These are phyloP conservation scores for Phytopythium vexans DNA, from an alignment of 352 stramenopile species.

Conservation along the genomic window DNA sequence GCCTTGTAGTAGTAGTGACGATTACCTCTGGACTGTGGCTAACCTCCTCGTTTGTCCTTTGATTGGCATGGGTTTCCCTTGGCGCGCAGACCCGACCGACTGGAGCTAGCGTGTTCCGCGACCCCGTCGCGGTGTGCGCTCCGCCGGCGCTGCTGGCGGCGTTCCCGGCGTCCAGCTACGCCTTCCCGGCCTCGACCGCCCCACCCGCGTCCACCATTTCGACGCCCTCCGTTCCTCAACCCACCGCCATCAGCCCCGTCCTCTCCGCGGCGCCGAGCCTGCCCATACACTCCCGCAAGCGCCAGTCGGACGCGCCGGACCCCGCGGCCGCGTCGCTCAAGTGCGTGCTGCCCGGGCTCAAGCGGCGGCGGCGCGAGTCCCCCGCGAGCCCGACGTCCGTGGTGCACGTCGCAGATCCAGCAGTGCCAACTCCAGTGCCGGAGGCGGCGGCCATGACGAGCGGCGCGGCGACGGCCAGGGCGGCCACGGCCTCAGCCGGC, in stretches of 20 bases:
- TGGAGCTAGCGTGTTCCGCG: no score
- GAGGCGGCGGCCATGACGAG: slow-evolving; percentile 12
- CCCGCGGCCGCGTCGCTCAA: slow-evolving; percentile 8
- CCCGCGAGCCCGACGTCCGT: slow-evolving; percentile 45
- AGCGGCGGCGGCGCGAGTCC: slow-evolving; percentile 28
- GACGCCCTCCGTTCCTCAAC: not conserved
- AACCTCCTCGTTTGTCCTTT: no score
- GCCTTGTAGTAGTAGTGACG: no score
- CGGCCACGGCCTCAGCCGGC: slow-evolving; percentile 13
- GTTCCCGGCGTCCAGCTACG: no score
- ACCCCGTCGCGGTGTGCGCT: no score
- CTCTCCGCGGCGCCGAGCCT: not conserved
- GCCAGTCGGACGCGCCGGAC: not conserved
- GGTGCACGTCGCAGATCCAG: slow-evolving; percentile 27
- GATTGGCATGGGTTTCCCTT: no score
- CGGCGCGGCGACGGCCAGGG: slow-evolving; percentile 7
- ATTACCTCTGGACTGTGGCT: no score
- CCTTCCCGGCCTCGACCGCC: no score
- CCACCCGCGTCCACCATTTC: no score
- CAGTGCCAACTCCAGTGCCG: not conserved
- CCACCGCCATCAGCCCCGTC: not conserved
- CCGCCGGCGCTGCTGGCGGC: no score
- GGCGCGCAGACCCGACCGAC: no score
- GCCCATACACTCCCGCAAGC: not conserved
- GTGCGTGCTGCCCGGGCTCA: slow-evolving; percentile 15